phyloP scores from a whole-genome alignment of 495 filamentous ascomycete genomes.

The Penicillium macrosclerotiorum region DNA sequence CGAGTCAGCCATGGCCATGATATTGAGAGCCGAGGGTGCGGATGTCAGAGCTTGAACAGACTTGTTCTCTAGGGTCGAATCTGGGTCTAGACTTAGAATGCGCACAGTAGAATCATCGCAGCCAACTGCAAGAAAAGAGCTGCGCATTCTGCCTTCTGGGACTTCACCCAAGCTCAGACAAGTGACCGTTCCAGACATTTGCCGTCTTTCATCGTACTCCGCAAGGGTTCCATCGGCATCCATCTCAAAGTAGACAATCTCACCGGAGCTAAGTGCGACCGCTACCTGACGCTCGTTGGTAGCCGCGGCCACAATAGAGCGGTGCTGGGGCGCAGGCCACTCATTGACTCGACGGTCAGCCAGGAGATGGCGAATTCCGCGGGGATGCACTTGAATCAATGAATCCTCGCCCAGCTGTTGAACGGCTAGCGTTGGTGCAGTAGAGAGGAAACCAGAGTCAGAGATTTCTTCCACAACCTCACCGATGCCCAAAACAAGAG shows the following conservation, averaged over 20 bases:
- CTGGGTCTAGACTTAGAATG: constrained; percentile 85
- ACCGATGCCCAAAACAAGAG: constrained; percentile 88
- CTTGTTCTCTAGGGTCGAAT: constrained; percentile 85
- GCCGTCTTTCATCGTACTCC: constrained; percentile 92
- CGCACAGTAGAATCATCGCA: constrained; percentile 96
- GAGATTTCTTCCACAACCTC: constrained; percentile 95
- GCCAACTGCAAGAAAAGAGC: constrained; percentile 89
- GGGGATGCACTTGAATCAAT: constrained; percentile 90
- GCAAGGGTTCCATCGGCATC: constrained; percentile 85
- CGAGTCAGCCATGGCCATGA: constrained; percentile 95
- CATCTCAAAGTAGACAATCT: constrained; percentile 98
- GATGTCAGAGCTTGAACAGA: constrained; percentile 92
- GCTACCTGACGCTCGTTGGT: constrained; percentile 93
- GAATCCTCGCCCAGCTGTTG: constrained; percentile 93
- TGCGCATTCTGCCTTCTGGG: constrained; percentile 80
- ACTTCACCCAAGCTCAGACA: constrained; percentile 92
- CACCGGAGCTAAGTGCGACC: constrained; percentile 87
- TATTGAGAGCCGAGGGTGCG: constrained; percentile 82
- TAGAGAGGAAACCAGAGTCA: constrained; percentile 85
- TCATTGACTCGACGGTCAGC: constrained; percentile 82
- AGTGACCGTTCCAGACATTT: constrained; percentile 95
- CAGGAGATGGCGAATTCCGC: constrained; percentile 86
- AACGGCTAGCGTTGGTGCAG: constrained; percentile 83
- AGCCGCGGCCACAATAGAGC: constrained; percentile 92
- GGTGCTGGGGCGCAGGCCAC: constrained; percentile 89